Evolutionary conservation across 2,329 filamentous ascomycete species (phyloP).

Genomic region (Pseudogymnoascus sp.): DNA sequence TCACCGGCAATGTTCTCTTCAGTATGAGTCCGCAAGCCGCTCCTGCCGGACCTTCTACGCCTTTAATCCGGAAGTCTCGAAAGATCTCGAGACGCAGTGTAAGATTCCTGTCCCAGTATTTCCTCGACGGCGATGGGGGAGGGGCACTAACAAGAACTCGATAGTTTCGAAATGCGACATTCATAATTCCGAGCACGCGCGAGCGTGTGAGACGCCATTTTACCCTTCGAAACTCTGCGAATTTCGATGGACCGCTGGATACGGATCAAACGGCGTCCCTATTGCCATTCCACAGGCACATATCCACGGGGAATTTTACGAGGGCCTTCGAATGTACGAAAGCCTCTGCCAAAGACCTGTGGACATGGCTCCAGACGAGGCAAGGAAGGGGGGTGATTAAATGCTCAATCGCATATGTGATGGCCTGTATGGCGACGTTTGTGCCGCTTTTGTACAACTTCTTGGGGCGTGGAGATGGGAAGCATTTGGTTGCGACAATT

Average conservation of each 20-base stretch:
- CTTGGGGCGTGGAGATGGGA: conserved; percentile 77
- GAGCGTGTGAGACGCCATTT: conserved; percentile 75
- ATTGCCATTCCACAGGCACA: conserved; percentile 15
- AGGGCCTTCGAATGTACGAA: conserved; percentile 28
- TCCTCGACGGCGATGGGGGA: conserved; percentile 29
- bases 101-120: conserved; percentile 14
- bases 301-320: conserved; percentile 26
- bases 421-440: conserved; percentile 82
- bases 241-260: conserved; percentile 17
- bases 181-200: conserved; percentile 78
- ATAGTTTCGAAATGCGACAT: conserved; percentile 72
- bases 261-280: conserved; percentile 12
- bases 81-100: conserved; percentile 21
- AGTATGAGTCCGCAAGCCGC: conserved; percentile 26
- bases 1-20: conserved; percentile 4
- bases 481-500: conserved; percentile 87
- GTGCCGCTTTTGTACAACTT: conserved; percentile 62
- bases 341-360: conserved; percentile 33
- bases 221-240: conserved; percentile 54
- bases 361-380: conserved; percentile 59
- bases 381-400: conserved; percentile 77
- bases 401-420: conserved; percentile 79
- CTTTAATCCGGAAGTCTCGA: conserved; percentile 17
- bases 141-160: neutral
- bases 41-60: conserved; percentile 21